These are phyloP conservation scores for Cyathus striatus DNA, from an alignment of 768 basidiomycete species.

Conservation along the genomic window DNA sequence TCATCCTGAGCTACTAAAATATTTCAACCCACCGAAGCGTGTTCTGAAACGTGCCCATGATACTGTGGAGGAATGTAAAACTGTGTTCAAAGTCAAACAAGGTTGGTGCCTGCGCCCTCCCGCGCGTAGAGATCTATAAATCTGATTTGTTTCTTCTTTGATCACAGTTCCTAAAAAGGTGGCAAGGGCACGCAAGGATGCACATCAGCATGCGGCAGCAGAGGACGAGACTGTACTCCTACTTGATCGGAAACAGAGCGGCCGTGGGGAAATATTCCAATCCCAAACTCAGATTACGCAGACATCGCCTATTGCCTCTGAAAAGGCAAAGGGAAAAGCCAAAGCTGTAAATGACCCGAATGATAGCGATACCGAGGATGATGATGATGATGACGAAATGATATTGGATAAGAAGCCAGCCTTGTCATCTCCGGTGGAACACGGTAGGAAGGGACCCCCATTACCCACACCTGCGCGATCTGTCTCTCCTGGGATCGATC, in stretches of 20 bases:
- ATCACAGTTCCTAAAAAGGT: slow-evolving; percentile 71
- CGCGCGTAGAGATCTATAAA: too few relatives aligned
- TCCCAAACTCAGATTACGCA: slow-evolving; percentile 9
- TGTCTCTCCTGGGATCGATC: slow-evolving; percentile 35
- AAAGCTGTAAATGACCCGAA: slow-evolving; percentile 35
- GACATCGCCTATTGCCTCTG: too few relatives aligned
- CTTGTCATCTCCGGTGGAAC: slow-evolving; percentile 8
- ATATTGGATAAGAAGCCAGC: slow-evolving; percentile 18
- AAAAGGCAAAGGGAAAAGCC: slow-evolving; percentile 23
- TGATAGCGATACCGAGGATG: slow-evolving; percentile 37
- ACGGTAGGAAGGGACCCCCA: slow-evolving; percentile 13
- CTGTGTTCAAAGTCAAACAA: slow-evolving; percentile 71
- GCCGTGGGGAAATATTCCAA: slow-evolving; percentile 2
- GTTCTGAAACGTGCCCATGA: slow-evolving; percentile 57
- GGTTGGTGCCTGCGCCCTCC: too few relatives aligned
- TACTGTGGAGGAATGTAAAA: slow-evolving; percentile 57
- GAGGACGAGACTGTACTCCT: slow-evolving; percentile 58
- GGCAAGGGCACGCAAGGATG: slow-evolving; percentile 52
- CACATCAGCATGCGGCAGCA: slow-evolving; percentile 55
- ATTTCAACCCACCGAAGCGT: slow-evolving; percentile 71
- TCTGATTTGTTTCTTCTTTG: not conserved
- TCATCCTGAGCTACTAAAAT: slow-evolving; percentile 80
- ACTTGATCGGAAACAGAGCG: slow-evolving; percentile 36
- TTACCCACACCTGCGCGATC: slow-evolving; percentile 55
- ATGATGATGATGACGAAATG: slow-evolving; percentile 21